phyloP scores from a whole-genome alignment of 352 stramenopile genomes.

The Pythium myriotylum region DNA sequence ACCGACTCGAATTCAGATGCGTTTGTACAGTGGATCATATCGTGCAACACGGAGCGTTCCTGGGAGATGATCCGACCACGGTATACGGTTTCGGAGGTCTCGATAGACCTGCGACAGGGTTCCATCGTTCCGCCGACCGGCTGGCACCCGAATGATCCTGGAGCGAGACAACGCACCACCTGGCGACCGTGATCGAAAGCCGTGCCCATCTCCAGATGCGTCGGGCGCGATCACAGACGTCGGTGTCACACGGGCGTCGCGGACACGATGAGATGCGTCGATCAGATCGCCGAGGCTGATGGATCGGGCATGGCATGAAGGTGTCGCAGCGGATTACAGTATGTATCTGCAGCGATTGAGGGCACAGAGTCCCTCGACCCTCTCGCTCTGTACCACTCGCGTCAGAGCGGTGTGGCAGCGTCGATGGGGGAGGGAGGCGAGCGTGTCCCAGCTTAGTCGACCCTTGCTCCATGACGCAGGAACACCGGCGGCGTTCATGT shows the following conservation, averaged over 20 bases:
- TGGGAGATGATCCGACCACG: not conserved
- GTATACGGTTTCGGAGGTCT: not conserved
- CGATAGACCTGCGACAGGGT: constrained; percentile 7
- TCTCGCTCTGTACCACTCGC: too few species aligned
- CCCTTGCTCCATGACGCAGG: too few species aligned
- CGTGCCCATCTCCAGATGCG: not conserved
- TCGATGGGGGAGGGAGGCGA: too few species aligned
- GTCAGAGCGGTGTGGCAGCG: too few species aligned
- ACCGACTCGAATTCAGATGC: not conserved
- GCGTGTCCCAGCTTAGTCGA: too few species aligned
- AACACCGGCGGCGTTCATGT: too few species aligned
- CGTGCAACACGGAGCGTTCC: not conserved
- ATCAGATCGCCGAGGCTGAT: not conserved
- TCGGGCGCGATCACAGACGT: not conserved
- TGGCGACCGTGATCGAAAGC: not conserved
- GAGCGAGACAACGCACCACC: constrained; percentile 1
- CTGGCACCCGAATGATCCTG: not conserved
- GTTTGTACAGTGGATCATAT: not conserved
- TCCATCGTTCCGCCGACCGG: constrained; percentile 1
- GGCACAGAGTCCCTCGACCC: too few species aligned
- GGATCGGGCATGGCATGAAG: too few species aligned
- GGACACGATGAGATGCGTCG: not conserved
- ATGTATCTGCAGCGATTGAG: too few species aligned
- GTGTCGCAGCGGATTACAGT: too few species aligned
- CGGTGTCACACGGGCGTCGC: not conserved